Conservation (phyloP, 106 monocot species). For the Amphibolis antarctica region DNA sequence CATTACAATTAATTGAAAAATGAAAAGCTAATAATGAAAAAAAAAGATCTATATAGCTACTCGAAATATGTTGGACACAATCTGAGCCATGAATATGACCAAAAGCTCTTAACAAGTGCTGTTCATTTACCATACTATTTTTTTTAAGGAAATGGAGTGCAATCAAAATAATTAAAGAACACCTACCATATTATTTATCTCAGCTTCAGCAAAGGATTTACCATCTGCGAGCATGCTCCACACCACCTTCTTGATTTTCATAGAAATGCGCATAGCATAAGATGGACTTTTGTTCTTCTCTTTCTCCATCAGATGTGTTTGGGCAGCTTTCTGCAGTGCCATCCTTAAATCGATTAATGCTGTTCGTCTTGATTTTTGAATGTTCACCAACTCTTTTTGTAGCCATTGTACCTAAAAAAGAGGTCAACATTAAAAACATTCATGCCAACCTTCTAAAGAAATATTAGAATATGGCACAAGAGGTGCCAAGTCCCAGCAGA, state of each 20-base stretch:
- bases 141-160: too few relatives aligned
- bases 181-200: constrained; percentile 99
- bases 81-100: too few relatives aligned
- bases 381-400: constrained; percentile 53
- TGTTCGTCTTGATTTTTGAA: constrained; percentile 47
- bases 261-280: constrained; percentile 89
- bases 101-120: too few relatives aligned
- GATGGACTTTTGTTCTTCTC: constrained; percentile 99
- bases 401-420: constrained; percentile 64
- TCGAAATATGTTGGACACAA: too few relatives aligned
- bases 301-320: constrained; percentile 74
- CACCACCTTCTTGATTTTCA: constrained; percentile 77
- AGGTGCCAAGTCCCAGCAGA: neutral
- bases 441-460: neutral
- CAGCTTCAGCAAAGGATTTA: constrained; percentile 93
- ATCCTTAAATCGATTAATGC: constrained; percentile 54
- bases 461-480: neutral
- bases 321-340: constrained; percentile 82
- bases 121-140: too few relatives aligned
- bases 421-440: neutral
- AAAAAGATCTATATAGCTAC: too few relatives aligned
- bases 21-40: too few relatives aligned
- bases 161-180: too few relatives aligned
- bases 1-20: too few relatives aligned
- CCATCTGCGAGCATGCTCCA: constrained; percentile 99